phyloP scores from a whole-genome alignment of 495 filamentous ascomycete genomes.

The Hypoxylon rickii region DNA sequence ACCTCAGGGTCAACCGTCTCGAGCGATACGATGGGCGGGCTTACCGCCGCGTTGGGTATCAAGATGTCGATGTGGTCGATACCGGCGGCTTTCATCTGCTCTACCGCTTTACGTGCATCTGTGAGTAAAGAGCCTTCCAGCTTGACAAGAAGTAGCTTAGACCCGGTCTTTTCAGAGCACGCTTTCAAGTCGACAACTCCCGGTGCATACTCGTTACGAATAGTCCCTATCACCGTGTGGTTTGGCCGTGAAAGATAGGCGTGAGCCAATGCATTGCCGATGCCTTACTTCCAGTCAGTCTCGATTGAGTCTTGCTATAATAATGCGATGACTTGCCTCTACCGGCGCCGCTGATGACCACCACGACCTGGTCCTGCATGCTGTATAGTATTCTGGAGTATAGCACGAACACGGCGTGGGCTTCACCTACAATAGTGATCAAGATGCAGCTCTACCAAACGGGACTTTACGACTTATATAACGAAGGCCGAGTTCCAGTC shows the following conservation, averaged over 20 bases:
- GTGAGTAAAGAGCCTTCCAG: constrained; percentile 44
- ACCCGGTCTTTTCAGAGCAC: constrained; percentile 40
- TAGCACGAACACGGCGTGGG: no score
- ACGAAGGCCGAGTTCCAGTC: no score
- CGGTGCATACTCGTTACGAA: constrained; percentile 18
- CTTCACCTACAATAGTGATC: no score
- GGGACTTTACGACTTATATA: no score
- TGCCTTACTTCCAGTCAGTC: background rate
- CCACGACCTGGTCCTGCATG: no score
- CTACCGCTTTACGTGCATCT: constrained; percentile 36
- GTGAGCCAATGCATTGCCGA: background rate
- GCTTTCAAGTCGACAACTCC: constrained; percentile 22
- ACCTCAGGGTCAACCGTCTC: constrained; percentile 31
- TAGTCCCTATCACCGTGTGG: constrained; percentile 30
- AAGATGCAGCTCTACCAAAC: no score
- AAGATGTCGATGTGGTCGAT: constrained; percentile 51
- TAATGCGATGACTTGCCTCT: background rate
- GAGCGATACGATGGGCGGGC: constrained; percentile 24
- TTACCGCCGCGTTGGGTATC: constrained; percentile 51
- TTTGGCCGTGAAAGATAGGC: constrained; percentile 28
- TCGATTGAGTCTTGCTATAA: no score
- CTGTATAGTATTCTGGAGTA: no score
- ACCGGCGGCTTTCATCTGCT: constrained; percentile 31
- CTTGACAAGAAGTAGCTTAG: constrained; percentile 45
- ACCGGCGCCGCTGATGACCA: background rate